These are phyloP conservation scores for Immersiporthe knoxdaviesiana DNA, from an alignment of 2,329 filamentous ascomycete species.

Conservation along the genomic window DNA sequence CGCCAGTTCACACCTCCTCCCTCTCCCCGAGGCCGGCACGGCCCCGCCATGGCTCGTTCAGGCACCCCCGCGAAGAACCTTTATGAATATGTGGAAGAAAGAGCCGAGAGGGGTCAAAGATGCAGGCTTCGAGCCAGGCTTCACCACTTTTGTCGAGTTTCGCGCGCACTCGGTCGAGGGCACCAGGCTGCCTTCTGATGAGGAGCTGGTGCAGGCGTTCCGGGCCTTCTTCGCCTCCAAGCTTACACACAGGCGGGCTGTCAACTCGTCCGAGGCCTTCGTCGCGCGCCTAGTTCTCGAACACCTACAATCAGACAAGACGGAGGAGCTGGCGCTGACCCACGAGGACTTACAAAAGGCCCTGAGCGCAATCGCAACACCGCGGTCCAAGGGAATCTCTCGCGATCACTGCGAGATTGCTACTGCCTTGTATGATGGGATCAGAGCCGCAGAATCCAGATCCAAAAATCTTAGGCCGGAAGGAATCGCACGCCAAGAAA, in stretches of 20 bases:
- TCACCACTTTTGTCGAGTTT: conserved; percentile 72
- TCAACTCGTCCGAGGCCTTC: conserved; percentile 71
- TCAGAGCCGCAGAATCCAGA: conserved; percentile 22
- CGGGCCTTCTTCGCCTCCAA: conserved; percentile 65
- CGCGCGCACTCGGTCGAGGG: conserved; percentile 64
- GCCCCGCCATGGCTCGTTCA: conserved; percentile 11
- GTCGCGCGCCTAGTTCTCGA: conserved; percentile 54
- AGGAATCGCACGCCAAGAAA: conserved; percentile 24
- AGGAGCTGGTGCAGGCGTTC: conserved; percentile 69
- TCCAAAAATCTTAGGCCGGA: not conserved
- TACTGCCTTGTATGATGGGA: conserved; percentile 47
- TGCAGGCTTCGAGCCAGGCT: conserved; percentile 69
- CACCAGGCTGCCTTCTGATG: conserved; percentile 64
- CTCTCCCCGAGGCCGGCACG: conserved; percentile 19
- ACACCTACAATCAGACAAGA: conserved; percentile 65
- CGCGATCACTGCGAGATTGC: conserved; percentile 53
- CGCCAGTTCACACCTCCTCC: conserved; percentile 26
- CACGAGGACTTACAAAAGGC: conserved; percentile 50
- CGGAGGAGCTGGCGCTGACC: conserved; percentile 41
- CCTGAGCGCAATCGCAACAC: conserved; percentile 47
- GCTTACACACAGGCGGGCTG: conserved; percentile 46
- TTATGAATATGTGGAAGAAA: conserved; percentile 66
- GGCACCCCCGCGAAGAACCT: conserved; percentile 22
- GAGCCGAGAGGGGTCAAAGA: conserved; percentile 62
- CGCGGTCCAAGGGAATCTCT: conserved; percentile 46